Evolutionary conservation across 2,329 filamentous ascomycete species (phyloP).

Genomic region (Penicillium janthinellum): DNA sequence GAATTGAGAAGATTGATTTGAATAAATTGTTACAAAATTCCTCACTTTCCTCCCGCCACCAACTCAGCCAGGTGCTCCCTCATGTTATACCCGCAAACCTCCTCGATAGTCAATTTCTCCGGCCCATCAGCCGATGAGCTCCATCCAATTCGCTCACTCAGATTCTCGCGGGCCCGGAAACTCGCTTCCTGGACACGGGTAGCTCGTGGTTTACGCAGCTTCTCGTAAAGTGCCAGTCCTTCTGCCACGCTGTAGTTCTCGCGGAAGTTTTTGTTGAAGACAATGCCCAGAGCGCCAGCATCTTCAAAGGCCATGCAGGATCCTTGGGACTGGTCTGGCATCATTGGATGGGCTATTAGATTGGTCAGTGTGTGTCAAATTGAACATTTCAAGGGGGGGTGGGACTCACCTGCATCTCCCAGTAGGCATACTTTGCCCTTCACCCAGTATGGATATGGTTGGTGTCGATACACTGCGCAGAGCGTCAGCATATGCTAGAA

Average conservation of each 20-base stretch:
- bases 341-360: slow-evolving; percentile 34
- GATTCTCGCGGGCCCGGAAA: slow-evolving; percentile 28
- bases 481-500: neutral
- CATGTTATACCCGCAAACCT: slow-evolving; percentile 38
- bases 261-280: slow-evolving; percentile 34
- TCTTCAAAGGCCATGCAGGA: slow-evolving; percentile 48
- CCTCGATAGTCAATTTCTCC: slow-evolving; percentile 37
- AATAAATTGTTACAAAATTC: neutral
- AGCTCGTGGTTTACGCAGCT: slow-evolving; percentile 32
- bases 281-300: slow-evolving; percentile 40
- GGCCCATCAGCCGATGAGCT: slow-evolving; percentile 28
- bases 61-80: slow-evolving; percentile 13
- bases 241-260: slow-evolving; percentile 22
- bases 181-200: slow-evolving; percentile 35
- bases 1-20: neutral
- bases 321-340: slow-evolving; percentile 37
- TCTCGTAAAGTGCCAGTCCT: slow-evolving; percentile 31
- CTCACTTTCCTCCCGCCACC: neutral
- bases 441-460: slow-evolving; percentile 34
- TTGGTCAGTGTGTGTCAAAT: neutral
- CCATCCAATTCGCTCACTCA: slow-evolving; percentile 36
- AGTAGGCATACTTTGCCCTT: slow-evolving; percentile 31
- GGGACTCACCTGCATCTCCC: slow-evolving; percentile 31
- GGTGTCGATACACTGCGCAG: slow-evolving; percentile 27
- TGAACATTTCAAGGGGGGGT: too few relatives aligned